Conservation (phyloP, 768 basidiomycete species). For the Strobilomyces confusus region DNA sequence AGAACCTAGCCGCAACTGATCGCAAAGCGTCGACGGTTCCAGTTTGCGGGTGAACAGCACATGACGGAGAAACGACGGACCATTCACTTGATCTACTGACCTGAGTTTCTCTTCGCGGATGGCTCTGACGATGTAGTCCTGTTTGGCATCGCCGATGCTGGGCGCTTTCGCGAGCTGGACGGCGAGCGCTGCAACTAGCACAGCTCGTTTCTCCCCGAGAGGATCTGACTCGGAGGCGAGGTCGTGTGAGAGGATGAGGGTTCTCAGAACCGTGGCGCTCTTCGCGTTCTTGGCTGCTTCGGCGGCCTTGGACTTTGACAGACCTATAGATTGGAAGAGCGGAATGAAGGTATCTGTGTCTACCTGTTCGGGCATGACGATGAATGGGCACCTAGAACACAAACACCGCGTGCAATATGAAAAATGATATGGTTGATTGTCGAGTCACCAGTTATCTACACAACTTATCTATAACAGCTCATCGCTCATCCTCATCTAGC, state of each 20-base stretch:
- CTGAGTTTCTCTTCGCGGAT: constrained; percentile 74
- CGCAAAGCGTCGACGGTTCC: constrained; percentile 1
- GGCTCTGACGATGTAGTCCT: constrained; percentile 58
- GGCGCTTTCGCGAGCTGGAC: constrained; percentile 54
- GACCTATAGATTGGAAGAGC: constrained; percentile 74
- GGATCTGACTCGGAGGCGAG: constrained; percentile 34
- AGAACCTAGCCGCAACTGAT: constrained; percentile 59
- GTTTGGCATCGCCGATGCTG: constrained; percentile 47
- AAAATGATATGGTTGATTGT: not conserved
- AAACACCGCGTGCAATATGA: no score
- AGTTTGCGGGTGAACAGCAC: not conserved
- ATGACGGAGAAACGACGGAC: constrained; percentile 40
- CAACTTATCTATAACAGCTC: constrained; percentile 6
- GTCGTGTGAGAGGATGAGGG: constrained; percentile 58
- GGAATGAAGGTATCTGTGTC: constrained; percentile 13
- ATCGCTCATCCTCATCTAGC: no score
- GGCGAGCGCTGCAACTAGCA: constrained; percentile 64
- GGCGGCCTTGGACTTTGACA: constrained; percentile 70
- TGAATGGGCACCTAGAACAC: not conserved
- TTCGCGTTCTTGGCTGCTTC: constrained; percentile 83
- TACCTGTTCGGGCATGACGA: constrained; percentile 15
- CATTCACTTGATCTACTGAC: constrained; percentile 81
- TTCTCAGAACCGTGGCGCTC: constrained; percentile 63
- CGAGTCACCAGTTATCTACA: constrained; percentile 22
- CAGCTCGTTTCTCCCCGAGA: constrained; percentile 78